Evolutionary conservation across 2,329 filamentous ascomycete genomes (phyloP).

Genomic region (Lecanoromycetidae sp.): DNA sequence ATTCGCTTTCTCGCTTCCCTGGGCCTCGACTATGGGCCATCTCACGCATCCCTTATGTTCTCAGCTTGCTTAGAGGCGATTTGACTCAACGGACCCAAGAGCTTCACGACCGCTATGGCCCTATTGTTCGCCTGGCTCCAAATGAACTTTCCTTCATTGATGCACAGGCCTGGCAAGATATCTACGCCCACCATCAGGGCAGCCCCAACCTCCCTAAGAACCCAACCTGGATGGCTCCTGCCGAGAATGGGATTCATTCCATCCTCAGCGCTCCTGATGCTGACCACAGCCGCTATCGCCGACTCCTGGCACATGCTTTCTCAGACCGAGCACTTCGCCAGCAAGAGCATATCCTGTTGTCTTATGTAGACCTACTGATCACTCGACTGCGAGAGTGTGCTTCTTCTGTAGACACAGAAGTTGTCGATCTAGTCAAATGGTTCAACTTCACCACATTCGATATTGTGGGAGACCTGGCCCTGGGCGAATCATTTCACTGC

Average conservation of each 20-base stretch:
- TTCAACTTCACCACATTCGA: slow-evolving; percentile 18
- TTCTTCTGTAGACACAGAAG: neutral
- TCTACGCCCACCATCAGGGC: slow-evolving; percentile 18
- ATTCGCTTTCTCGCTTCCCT: slow-evolving; percentile 21
- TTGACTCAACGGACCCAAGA: slow-evolving; percentile 17
- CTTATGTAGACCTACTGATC: slow-evolving; percentile 26
- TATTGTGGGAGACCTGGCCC: slow-evolving; percentile 21
- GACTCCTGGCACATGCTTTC: slow-evolving; percentile 30
- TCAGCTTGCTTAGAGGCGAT: slow-evolving; percentile 16
- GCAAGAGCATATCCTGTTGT: slow-evolving; percentile 27
- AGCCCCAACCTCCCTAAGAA: slow-evolving; percentile 8
- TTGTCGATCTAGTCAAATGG: slow-evolving; percentile 16
- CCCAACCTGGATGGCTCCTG: neutral
- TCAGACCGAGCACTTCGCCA: slow-evolving; percentile 31
- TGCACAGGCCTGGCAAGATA: slow-evolving; percentile 30
- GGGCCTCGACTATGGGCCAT: slow-evolving; percentile 21
- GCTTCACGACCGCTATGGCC: slow-evolving; percentile 15
- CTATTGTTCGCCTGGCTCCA: slow-evolving; percentile 13
- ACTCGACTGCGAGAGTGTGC: slow-evolving; percentile 17
- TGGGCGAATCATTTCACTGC: slow-evolving; percentile 23
- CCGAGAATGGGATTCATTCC: slow-evolving; percentile 22
- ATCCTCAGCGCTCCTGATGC: slow-evolving; percentile 11
- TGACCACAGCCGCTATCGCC: slow-evolving; percentile 28
- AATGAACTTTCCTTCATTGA: slow-evolving; percentile 33
- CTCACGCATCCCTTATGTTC: slow-evolving; percentile 13